These are phyloP conservation scores for Aspergillus puulaauensis DNA, from an alignment of 2,329 filamentous ascomycete genomes.

Conservation along the genomic window DNA sequence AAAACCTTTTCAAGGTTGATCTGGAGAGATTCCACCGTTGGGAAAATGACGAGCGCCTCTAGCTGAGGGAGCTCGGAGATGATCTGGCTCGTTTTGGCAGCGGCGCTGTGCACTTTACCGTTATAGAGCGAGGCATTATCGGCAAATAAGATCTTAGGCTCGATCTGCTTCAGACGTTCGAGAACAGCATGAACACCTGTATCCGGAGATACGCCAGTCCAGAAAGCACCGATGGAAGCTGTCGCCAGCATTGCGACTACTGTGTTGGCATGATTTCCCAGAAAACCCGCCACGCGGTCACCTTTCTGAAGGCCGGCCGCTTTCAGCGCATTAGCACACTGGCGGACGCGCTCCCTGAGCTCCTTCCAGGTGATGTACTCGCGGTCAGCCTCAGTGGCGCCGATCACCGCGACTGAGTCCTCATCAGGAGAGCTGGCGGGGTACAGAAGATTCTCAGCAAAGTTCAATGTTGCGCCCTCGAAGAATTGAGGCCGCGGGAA, in stretches of 20 bases:
- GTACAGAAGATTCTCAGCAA: conserved; percentile 91
- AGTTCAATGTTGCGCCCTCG: conserved; percentile 75
- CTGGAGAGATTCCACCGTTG: conserved; percentile 54
- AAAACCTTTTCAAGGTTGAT: conserved; percentile 37
- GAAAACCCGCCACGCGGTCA: conserved; percentile 68
- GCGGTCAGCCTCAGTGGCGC: conserved; percentile 70
- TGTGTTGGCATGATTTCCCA: conserved; percentile 86
- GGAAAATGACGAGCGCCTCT: conserved; percentile 71
- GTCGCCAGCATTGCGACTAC: conserved; percentile 85
- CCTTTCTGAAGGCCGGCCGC: conserved; percentile 62
- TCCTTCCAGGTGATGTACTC: conserved; percentile 74
- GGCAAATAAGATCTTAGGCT: conserved; percentile 77
- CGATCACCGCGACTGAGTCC: conserved; percentile 69
- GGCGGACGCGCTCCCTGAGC: conserved; percentile 73
- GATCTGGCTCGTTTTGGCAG: conserved; percentile 77
- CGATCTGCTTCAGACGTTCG: conserved; percentile 82
- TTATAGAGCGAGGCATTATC: conserved; percentile 92
- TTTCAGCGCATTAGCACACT: conserved; percentile 69
- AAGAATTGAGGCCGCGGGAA: conserved; percentile 91
- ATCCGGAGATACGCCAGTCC: conserved; percentile 91
- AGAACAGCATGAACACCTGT: conserved; percentile 88
- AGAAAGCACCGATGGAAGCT: conserved; percentile 79
- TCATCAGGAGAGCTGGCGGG: conserved; percentile 61
- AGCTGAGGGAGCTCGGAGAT: conserved; percentile 66
- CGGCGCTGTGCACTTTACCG: conserved; percentile 80